A percentile compares a stretch with the other conserved stretches of the same genome.
Conservation (phyloP, 768 basidiomycete genomes). For the Tulasnella calospora region DNA sequence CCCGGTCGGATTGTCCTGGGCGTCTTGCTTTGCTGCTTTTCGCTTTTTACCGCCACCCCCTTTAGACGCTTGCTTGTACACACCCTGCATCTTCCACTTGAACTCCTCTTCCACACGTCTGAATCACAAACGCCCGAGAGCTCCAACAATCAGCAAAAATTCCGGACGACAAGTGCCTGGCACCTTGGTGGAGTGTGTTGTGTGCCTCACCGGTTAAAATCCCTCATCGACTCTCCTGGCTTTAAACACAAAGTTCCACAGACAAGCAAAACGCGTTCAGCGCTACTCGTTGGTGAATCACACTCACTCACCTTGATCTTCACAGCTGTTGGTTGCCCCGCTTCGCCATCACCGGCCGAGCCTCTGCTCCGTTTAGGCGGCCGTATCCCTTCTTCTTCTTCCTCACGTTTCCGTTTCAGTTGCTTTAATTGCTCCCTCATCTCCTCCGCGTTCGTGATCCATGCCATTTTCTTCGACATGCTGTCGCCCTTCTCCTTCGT, state of each 20-base stretch:
- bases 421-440: conserved; percentile 5
- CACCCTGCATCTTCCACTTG: conserved; percentile 14
- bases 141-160: background rate
- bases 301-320: conserved; percentile 17
- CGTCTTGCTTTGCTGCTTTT: background rate
- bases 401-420: conserved; percentile 15
- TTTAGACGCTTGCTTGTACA: background rate
- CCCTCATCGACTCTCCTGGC: conserved; percentile 18
- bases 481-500: background rate
- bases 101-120: conserved; percentile 21
- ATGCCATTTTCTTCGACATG: conserved; percentile 18
- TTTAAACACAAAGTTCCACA: background rate
- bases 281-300: background rate
- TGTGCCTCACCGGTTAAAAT: conserved; percentile 12
- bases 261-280: background rate
- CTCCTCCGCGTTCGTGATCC: conserved; percentile 20
- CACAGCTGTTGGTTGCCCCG: background rate
- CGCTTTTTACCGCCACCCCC: background rate
- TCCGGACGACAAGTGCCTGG: background rate
- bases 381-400: conserved; percentile 15
- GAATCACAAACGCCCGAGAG: background rate
- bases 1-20: background rate
- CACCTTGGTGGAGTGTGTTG: background rate
- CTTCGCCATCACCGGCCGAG: background rate
- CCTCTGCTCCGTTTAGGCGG: conserved; percentile 15